A percentile compares a stretch with the other conserved stretches of the same genome.
phyloP scores from a whole-genome alignment of 345 rosid species.

The Euclidium syriacum region DNA sequence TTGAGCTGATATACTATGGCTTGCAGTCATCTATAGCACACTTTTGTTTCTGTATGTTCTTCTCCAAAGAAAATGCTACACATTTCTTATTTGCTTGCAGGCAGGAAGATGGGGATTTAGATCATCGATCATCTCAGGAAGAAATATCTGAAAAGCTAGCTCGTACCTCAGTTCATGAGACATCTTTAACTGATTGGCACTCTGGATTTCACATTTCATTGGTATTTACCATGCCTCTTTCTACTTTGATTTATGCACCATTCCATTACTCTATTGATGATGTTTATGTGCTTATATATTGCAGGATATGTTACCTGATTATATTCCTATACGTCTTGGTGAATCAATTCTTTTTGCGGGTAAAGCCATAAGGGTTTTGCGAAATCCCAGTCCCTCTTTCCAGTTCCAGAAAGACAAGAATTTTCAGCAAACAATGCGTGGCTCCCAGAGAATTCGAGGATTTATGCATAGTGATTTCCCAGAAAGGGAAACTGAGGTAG shows the following conservation, averaged over 20 bases:
- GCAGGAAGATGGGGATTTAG: conserved; percentile 72
- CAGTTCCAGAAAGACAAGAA: conserved; percentile 49
- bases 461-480: conserved; percentile 43
- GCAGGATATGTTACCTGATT: conserved; percentile 95
- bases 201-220: conserved; percentile 82
- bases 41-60: conserved; percentile 8
- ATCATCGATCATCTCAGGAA: conserved; percentile 49
- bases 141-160: conserved; percentile 60
- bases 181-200: conserved; percentile 92
- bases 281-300: conserved; percentile 28
- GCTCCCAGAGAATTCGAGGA: conserved; percentile 53
- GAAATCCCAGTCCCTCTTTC: conserved; percentile 79
- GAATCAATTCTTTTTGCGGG: conserved; percentile 96
- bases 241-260: neutral
- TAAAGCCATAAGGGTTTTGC: conserved; percentile 91
- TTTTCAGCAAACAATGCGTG: conserved; percentile 49
- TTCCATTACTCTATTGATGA: conserved; percentile 1
- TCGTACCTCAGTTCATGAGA: conserved; percentile 64
- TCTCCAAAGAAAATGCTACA: neutral
- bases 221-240: conserved; percentile 43
- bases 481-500: conserved; percentile 49
- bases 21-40: neutral
- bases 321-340: conserved; percentile 83
- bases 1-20: neutral
- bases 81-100: conserved; percentile 37